Conservation (phyloP, 371 early-diverging fungal genomes). For the Cladochytrium tenue region DNA sequence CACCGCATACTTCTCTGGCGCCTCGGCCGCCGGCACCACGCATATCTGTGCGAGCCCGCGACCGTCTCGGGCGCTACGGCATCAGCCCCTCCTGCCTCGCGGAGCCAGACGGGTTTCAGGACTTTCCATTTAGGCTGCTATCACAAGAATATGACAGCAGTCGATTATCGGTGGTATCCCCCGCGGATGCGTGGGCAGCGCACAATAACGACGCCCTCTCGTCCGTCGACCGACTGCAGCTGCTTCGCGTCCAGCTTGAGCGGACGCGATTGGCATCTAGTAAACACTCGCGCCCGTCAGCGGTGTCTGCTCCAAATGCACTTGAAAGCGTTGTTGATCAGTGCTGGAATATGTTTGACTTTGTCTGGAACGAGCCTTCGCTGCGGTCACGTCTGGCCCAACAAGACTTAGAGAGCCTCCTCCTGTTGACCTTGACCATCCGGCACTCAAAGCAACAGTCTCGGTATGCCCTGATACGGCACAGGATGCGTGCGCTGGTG, state of each 20-base stretch:
- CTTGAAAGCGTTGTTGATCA: not conserved
- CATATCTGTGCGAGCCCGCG: not conserved
- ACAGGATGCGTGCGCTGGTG: not conserved
- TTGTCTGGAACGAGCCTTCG: not conserved
- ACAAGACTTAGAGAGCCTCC: not conserved
- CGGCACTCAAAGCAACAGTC: not conserved
- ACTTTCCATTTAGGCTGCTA: no score
- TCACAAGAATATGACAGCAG: not conserved
- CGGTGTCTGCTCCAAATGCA: no score
- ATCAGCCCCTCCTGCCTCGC: not conserved
- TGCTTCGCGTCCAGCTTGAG: not conserved
- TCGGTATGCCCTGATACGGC: not conserved
- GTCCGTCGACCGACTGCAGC: not conserved
- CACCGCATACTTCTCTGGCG: no score
- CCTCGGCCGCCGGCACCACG: no score
- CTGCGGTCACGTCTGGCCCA: not conserved
- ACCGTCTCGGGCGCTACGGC: not conserved
- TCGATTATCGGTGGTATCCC: not conserved
- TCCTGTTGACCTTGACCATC: not conserved
- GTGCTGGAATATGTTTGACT: not conserved
- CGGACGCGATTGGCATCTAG: not conserved
- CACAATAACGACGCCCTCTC: not conserved
- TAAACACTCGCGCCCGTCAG: not conserved
- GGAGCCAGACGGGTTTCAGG: no score
- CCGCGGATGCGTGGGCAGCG: not conserved